phyloP scores from a whole-genome alignment of 345 rosid species.

The Citrus reticulata region DNA sequence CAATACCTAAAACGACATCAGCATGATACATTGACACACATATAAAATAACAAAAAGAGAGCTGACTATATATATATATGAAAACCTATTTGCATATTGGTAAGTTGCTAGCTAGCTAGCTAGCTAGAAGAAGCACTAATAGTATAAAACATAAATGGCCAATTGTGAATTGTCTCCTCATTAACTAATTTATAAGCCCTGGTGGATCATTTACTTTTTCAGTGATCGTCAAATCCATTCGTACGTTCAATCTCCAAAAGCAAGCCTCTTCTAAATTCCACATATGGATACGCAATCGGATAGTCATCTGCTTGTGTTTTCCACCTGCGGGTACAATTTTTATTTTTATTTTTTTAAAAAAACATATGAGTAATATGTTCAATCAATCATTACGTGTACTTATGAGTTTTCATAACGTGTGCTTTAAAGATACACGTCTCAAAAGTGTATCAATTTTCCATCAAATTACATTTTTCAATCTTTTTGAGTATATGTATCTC shows the following conservation, averaged over 20 bases:
- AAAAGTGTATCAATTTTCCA: no score
- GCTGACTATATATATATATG: background rate
- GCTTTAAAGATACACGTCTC: background rate
- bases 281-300: conserved; percentile 78
- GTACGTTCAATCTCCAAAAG: conserved; percentile 55
- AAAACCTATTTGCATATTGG: background rate
- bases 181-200: background rate
- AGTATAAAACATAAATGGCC: background rate
- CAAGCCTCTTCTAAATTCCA: conserved; percentile 69
- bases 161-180: background rate
- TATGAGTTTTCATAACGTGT: background rate
- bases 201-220: background rate
- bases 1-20: background rate
- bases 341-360: no score
- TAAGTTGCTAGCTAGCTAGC: background rate
- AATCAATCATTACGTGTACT: background rate
- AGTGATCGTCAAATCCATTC: background rate
- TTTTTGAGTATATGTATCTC: no score
- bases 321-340: conserved; percentile 45
- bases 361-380: no score
- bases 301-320: conserved; percentile 55
- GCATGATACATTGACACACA: background rate
- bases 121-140: background rate
- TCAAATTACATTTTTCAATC: no score
- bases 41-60: background rate